phyloP scores from a whole-genome alignment of 179 eudicot genomes.

The Spinacia oleracea region DNA sequence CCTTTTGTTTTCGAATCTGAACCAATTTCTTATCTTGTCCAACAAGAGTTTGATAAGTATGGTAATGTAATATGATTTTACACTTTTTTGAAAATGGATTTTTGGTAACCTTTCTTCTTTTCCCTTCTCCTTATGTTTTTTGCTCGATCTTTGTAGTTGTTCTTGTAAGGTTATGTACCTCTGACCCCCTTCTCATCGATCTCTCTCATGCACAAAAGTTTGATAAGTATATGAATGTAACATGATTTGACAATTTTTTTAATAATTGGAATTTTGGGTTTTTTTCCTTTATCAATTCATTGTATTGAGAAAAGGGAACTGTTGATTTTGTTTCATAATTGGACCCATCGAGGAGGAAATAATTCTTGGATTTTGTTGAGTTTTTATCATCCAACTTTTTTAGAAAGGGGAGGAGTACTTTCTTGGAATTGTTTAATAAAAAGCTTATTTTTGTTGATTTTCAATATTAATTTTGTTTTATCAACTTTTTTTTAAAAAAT shows the following conservation, averaged over 20 bases:
- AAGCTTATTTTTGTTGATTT: background rate
- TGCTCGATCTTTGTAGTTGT: too few relatives aligned
- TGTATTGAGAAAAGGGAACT: background rate
- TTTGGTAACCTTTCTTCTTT: too few relatives aligned
- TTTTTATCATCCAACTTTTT: conserved; percentile 26
- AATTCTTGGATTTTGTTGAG: conserved; percentile 28
- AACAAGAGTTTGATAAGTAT: too few relatives aligned
- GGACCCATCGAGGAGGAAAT: conserved; percentile 21
- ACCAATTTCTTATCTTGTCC: too few relatives aligned
- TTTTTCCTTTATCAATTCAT: background rate
- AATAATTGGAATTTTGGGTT: background rate
- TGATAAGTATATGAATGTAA: background rate
- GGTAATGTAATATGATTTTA: too few relatives aligned
- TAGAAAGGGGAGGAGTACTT: conserved; percentile 19
- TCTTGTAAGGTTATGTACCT: background rate
- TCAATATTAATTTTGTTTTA: background rate
- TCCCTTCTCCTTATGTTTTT: too few relatives aligned
- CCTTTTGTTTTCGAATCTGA: background rate
- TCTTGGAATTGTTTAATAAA: background rate
- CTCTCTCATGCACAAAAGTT: background rate
- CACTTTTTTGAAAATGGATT: too few relatives aligned
- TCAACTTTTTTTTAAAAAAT: conserved; percentile 12
- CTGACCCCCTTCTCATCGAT: background rate
- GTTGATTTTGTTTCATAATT: conserved; percentile 5
- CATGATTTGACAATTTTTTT: background rate